These are phyloP conservation scores for Alternaria consortialis DNA, from an alignment of 2,329 filamentous ascomycete genomes.

Conservation along the genomic window DNA sequence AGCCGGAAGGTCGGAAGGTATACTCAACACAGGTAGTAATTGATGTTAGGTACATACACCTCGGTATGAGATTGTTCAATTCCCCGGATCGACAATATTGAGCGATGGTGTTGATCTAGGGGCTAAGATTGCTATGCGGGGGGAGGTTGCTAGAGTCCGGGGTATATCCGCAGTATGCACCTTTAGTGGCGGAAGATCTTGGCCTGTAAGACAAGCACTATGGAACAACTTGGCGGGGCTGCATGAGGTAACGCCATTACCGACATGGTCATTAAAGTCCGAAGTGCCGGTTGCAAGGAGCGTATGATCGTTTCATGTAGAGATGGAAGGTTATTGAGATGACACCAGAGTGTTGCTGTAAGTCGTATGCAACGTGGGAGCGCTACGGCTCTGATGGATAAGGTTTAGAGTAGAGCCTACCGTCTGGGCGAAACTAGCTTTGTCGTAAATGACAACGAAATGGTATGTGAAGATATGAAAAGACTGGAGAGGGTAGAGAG, in stretches of 20 bases:
- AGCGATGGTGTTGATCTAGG: not conserved
- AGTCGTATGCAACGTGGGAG: not conserved
- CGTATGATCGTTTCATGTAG: not conserved
- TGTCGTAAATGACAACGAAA: not conserved
- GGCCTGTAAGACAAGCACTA: slow-evolving; percentile 29
- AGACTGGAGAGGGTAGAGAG: not conserved
- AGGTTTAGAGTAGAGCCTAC: not conserved
- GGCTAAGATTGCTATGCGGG: not conserved
- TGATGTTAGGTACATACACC: not conserved
- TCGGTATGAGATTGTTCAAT: not conserved
- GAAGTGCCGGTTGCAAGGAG: not conserved
- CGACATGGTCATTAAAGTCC: not conserved
- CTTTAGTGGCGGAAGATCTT: slow-evolving; percentile 41
- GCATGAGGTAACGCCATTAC: not conserved
- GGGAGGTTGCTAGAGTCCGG: slow-evolving; percentile 9
- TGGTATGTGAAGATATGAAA: not conserved
- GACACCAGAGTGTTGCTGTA: not conserved
- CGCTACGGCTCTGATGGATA: not conserved
- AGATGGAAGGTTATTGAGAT: not conserved
- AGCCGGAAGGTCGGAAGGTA: slow-evolving; percentile 5
- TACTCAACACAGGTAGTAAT: not conserved
- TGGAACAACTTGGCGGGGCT: slow-evolving; percentile 27
- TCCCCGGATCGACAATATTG: not conserved
- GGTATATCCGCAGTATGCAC: slow-evolving; percentile 20
- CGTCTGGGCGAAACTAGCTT: not conserved